Evolutionary conservation across 192 early-diverging fungal species (phyloP), one percentile per base, ranked within the genome.

Genomic region (Glomus cerebriforme): DNA sequence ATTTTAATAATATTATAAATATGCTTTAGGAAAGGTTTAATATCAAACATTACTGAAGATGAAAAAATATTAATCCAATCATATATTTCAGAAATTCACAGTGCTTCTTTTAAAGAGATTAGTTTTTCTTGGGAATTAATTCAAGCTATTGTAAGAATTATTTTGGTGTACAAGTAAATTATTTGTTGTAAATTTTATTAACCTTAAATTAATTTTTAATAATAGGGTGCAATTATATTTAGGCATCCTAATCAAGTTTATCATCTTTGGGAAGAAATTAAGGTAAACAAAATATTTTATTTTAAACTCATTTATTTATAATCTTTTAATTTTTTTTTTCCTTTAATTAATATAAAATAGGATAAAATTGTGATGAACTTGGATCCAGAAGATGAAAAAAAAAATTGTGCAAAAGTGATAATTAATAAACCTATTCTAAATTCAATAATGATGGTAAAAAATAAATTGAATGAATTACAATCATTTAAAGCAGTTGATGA

Each of bases 211-310:
- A 35, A 43, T 43, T 26, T 34, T 35, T 70, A 7, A 39, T 45
- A 26, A 70, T 73, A 74, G 73, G 24, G 49, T 35, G 54, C 54
- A 74, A 74, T 74, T 34, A 74, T 74, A 10, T 74, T 59, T 59
- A 74, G 73, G 59, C 8, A n/a, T 7, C 73, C 73, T 22, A 74
- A 31, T 2, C n/a, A 59, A 45, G 54, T 74, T 29, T 19, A 59
- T 13, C 12, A 2, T 24, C 29, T 59, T 59, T 74, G 73, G 73
- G 31, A 74, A 13, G 12, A n/a, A 74, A n/a, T 74, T 26, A 32
- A 22, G 10, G 68, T 70, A 70, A 37, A 32, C 7, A 47, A n/a
- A 26, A 45, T 12, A 35, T 26, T 37, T 45, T 26, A 2, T 70
- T 24, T 12, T 5, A 10, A n/a, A n/a, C n/a, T n/a, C n/a, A 74